Percentiles rank a stretch among this genome's conserved stretches.
Evolutionary conservation across 1,284 basidiomycete genomes (phyloP).

Genomic region (Tremellales sp.): DNA sequence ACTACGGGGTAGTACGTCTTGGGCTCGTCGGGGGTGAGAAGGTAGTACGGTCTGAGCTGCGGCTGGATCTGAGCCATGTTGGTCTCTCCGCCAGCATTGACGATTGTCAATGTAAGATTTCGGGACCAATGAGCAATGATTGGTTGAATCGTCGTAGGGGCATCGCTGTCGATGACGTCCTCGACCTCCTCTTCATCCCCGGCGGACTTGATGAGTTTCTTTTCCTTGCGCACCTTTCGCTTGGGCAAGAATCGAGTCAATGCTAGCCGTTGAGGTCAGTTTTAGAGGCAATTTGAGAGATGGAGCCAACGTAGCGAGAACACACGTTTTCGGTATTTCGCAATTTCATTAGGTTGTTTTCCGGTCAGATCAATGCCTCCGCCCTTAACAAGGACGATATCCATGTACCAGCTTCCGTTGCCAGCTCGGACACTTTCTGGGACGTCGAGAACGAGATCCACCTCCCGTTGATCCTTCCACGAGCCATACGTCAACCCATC

Average conservation of each 20-base stretch:
- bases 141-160: slow-evolving; percentile 16
- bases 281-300: slow-evolving; percentile 8
- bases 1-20: slow-evolving; percentile 78
- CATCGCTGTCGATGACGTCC: slow-evolving; percentile 19
- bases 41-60: slow-evolving; percentile 53
- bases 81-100: slow-evolving; percentile 64
- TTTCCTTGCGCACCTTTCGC: slow-evolving; percentile 69
- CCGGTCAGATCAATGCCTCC: slow-evolving; percentile 55
- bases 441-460: slow-evolving; percentile 65
- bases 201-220: slow-evolving; percentile 65
- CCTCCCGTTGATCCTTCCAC: slow-evolving; percentile 65
- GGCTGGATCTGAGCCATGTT: slow-evolving; percentile 61
- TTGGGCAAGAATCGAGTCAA: slow-evolving; percentile 78
- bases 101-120: slow-evolving; percentile 82
- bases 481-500: slow-evolving; percentile 77
- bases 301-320: slow-evolving; percentile 1
- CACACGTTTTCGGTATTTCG: slow-evolving; percentile 73
- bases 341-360: slow-evolving; percentile 61
- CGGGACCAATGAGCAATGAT: slow-evolving; percentile 73
- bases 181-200: slow-evolving; percentile 41
- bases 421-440: slow-evolving; percentile 69
- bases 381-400: slow-evolving; percentile 72
- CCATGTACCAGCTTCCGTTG: slow-evolving; percentile 74
- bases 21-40: slow-evolving; percentile 54
- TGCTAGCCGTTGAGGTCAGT: slow-evolving; percentile 56